Conservation (phyloP, 139 green algal genomes). For the Chloropicon primus region DNA sequence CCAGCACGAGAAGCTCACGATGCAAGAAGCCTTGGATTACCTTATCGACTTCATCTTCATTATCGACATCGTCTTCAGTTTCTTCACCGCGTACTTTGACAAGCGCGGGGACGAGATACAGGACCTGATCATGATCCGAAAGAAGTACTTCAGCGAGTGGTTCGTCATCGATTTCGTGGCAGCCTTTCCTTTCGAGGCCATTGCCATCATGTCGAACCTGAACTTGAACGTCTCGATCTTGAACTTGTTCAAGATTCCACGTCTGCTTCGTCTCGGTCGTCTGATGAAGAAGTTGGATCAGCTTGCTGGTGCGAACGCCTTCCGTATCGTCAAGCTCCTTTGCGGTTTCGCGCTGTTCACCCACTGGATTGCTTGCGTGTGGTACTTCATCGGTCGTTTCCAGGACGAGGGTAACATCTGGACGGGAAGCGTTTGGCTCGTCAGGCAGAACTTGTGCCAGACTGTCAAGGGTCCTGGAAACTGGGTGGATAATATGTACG, state of each 20-base stretch:
- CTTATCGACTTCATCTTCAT: not conserved
- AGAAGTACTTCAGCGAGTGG: not conserved
- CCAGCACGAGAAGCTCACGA: not conserved
- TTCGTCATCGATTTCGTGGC: not conserved
- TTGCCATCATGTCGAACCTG: not conserved
- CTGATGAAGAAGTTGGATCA: not conserved
- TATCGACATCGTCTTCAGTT: not conserved
- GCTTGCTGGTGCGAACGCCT: constrained; percentile 1
- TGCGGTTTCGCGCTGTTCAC: constrained; percentile 10
- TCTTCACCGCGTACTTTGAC: not conserved
- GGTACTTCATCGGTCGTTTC: constrained; percentile 13
- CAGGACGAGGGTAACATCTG: constrained; percentile 16
- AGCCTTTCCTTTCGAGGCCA: not conserved
- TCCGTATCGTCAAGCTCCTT: constrained; percentile 15
- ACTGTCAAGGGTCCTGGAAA: not conserved
- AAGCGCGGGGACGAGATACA: not conserved
- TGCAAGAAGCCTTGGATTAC: not conserved
- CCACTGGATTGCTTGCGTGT: constrained; percentile 14
- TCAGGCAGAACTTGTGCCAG: constrained; percentile 8
- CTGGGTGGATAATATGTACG: not conserved
- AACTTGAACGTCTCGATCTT: not conserved
- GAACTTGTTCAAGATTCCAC: not conserved
- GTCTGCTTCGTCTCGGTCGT: not conserved
- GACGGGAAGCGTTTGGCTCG: constrained; percentile 12
- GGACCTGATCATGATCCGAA: not conserved